Evolutionary conservation across 1,139 yeast genomes (phyloP).

Genomic region (Pichia inconspicua): DNA sequence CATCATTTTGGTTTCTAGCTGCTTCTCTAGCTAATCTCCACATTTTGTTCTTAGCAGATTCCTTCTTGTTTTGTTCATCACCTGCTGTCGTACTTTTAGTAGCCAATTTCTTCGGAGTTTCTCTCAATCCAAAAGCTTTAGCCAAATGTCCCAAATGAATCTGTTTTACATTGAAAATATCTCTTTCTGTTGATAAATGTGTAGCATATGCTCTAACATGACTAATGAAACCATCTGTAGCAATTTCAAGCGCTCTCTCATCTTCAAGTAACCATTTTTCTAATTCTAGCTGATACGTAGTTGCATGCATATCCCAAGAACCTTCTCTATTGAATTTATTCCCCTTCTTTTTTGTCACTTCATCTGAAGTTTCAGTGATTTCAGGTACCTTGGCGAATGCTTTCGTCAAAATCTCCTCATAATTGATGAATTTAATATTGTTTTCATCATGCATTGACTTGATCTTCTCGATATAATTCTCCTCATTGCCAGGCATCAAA

Average conservation of each 20-base stretch:
- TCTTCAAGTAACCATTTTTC: conserved; percentile 85
- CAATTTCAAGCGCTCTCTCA: conserved; percentile 43
- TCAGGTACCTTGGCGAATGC: conserved; percentile 52
- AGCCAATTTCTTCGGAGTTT: conserved; percentile 71
- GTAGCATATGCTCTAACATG: conserved; percentile 97
- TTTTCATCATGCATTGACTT: conserved; percentile 56
- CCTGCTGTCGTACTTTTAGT: conserved; percentile 31
- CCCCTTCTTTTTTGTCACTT: conserved; percentile 27
- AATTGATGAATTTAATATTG: conserved; percentile 41
- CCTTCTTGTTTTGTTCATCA: conserved; percentile 38
- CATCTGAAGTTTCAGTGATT: conserved; percentile 20
- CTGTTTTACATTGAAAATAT: conserved; percentile 66
- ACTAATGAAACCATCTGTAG: conserved; percentile 66
- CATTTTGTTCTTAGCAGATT: conserved; percentile 64
- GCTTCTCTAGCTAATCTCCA: conserved; percentile 70
- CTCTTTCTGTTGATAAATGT: conserved; percentile 73
- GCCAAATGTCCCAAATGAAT: conserved; percentile 94
- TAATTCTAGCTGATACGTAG: conserved; percentile 88
- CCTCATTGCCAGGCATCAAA: conserved; percentile 82
- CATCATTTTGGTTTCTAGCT: conserved; percentile 53
- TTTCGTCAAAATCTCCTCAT: conserved; percentile 44
- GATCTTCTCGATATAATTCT: conserved; percentile 61
- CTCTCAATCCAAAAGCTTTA: conserved; percentile 88
- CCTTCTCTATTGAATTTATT: conserved; percentile 27
- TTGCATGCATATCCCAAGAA: conserved; percentile 90